A percentile compares a stretch with the other conserved stretches of the same genome.
Evolutionary conservation across 164 flowering plant species (phyloP).

Genomic region (Nymphaea colorata): DNA sequence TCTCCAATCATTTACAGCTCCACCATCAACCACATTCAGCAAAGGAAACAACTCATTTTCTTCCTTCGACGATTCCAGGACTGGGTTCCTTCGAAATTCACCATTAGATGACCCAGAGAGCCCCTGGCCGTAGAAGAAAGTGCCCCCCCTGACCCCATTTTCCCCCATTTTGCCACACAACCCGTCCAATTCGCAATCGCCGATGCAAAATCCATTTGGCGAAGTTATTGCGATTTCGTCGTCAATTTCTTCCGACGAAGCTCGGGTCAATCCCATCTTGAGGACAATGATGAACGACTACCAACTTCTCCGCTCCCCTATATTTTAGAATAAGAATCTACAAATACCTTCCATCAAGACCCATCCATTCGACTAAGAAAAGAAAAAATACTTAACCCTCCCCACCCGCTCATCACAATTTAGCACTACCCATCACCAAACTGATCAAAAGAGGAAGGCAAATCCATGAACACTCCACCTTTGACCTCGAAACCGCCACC

Average conservation of each 20-base stretch:
- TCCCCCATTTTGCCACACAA: slow-evolving; percentile 13
- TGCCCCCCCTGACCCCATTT: slow-evolving; percentile 9
- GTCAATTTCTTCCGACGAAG: slow-evolving; percentile 24
- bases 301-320: neutral
- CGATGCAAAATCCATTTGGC: slow-evolving; percentile 14
- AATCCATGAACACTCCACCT: neutral
- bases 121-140: neutral
- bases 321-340: too few relatives aligned
- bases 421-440: neutral
- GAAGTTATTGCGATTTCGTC: slow-evolving; percentile 31
- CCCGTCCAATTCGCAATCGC: slow-evolving; percentile 39
- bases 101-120: slow-evolving; percentile 23
- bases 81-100: slow-evolving; percentile 25
- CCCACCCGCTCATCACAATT: neutral
- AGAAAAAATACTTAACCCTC: neutral
- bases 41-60: slow-evolving; percentile 1
- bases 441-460: neutral
- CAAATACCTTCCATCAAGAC: neutral
- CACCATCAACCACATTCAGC: slow-evolving; percentile 11
- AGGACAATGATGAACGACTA: neutral
- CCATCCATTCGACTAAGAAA: neutral
- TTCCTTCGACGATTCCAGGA: slow-evolving; percentile 23
- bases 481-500: neutral
- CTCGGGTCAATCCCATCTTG: slow-evolving; percentile 70
- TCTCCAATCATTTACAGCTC: slow-evolving; percentile 18